A percentile compares a stretch with the other conserved stretches of the same genome.
These are phyloP conservation scores for Aspergillus fructus DNA, from an alignment of 2,329 filamentous ascomycete species.

Conservation along the genomic window DNA sequence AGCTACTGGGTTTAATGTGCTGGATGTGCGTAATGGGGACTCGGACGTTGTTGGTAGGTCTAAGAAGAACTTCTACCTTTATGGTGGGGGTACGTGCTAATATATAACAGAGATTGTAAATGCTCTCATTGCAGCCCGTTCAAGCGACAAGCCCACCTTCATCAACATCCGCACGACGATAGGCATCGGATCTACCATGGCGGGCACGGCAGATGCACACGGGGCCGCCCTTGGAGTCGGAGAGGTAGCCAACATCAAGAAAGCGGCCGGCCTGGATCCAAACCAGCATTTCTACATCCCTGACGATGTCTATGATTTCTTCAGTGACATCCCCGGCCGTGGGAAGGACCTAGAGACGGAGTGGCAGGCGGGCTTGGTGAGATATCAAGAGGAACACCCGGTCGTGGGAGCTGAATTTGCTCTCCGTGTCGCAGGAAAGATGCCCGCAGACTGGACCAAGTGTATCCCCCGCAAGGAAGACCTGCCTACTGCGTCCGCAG, in stretches of 20 bases:
- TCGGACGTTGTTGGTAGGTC: slow-evolving; percentile 47
- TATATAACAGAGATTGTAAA: slow-evolving; percentile 6
- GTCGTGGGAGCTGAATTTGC: slow-evolving; percentile 9
- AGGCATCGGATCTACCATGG: slow-evolving; percentile 40
- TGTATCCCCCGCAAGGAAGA: slow-evolving; percentile 19
- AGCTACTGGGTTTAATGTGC: slow-evolving; percentile 56
- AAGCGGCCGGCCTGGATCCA: slow-evolving; percentile 1
- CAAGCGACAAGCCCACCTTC: slow-evolving; percentile 52
- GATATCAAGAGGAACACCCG: slow-evolving; percentile 3
- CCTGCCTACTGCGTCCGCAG: neutral
- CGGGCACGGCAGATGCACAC: slow-evolving; percentile 10
- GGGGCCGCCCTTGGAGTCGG: slow-evolving; percentile 8
- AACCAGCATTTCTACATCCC: slow-evolving; percentile 12
- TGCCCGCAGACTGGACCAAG: slow-evolving; percentile 12
- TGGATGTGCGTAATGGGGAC: slow-evolving; percentile 55
- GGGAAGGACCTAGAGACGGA: slow-evolving; percentile 1
- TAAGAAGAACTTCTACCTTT: too few relatives aligned
- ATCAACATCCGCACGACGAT: slow-evolving; percentile 58
- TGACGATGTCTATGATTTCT: slow-evolving; percentile 14
- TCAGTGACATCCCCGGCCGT: slow-evolving; percentile 1
- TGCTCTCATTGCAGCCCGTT: slow-evolving; percentile 43
- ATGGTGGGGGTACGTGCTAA: neutral
- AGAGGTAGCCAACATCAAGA: slow-evolving; percentile 9
- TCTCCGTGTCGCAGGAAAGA: slow-evolving; percentile 11
- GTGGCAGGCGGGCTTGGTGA: slow-evolving; percentile 1